phyloP scores from a whole-genome alignment of 1,139 yeast genomes.

The Arxiozyma heterogenica region DNA sequence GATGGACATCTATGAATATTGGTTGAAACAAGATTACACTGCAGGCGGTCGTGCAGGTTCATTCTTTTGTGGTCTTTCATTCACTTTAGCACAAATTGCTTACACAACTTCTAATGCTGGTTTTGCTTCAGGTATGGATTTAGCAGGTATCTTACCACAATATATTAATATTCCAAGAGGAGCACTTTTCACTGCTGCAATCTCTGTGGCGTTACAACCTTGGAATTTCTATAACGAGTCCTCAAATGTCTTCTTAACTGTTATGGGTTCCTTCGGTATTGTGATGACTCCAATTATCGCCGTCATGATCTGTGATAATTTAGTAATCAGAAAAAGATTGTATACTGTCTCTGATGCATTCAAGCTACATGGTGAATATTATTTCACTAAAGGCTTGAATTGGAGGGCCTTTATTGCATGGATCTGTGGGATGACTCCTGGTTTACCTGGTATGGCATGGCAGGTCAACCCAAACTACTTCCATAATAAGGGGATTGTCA shows the following conservation, averaged over 20 bases:
- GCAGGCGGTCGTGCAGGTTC: constrained; percentile 40
- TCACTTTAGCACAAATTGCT: constrained; percentile 40
- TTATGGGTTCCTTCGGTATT: constrained; percentile 38
- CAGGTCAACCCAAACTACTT: constrained; percentile 28
- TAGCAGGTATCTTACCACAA: constrained; percentile 41
- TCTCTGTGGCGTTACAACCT: constrained; percentile 41
- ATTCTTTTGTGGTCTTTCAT: constrained; percentile 39
- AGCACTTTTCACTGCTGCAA: constrained; percentile 36
- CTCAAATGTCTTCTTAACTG: constrained; percentile 38
- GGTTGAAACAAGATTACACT: constrained; percentile 32
- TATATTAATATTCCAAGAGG: constrained; percentile 46
- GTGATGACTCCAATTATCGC: constrained; percentile 39
- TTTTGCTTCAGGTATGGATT: constrained; percentile 45
- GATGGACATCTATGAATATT: constrained; percentile 27
- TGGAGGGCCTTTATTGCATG: constrained; percentile 38
- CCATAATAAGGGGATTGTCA: constrained; percentile 31
- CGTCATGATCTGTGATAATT: constrained; percentile 37
- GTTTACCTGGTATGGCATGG: constrained; percentile 38
- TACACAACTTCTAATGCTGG: constrained; percentile 44
- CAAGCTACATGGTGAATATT: constrained; percentile 33
- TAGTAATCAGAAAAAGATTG: constrained; percentile 31
- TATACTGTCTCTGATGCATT: constrained; percentile 35
- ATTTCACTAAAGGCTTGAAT: constrained; percentile 35
- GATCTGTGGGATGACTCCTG: constrained; percentile 36
- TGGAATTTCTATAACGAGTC: constrained; percentile 42